Evolutionary conservation across 345 rosid genomes (phyloP).

Genomic region (Camelina neglecta): DNA sequence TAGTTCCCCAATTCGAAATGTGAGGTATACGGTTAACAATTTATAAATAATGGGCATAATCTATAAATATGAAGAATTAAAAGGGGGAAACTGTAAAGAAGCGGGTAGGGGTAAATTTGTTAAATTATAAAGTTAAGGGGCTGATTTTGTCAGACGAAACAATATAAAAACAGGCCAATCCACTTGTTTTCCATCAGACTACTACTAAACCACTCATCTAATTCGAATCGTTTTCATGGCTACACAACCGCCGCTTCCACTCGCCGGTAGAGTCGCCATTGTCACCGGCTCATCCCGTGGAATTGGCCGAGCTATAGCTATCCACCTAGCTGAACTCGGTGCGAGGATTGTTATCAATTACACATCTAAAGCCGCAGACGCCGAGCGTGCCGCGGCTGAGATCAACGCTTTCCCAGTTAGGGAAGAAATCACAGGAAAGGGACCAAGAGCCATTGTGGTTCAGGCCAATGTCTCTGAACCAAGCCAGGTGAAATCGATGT

Average conservation of each 20-base stretch:
- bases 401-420: conserved; percentile 49
- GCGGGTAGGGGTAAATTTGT: background rate
- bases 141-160: background rate
- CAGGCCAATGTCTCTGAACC: conserved; percentile 65
- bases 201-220: too few species aligned
- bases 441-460: conserved; percentile 51
- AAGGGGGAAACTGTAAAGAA: background rate
- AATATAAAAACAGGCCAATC: background rate
- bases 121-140: background rate
- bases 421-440: conserved; percentile 31
- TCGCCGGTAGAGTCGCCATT: conserved; percentile 63
- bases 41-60: too few species aligned
- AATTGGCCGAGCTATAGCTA: conserved; percentile 64
- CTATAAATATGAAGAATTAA: background rate
- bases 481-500: conserved; percentile 61
- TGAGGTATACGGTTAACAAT: too few species aligned
- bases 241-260: conserved; percentile 39
- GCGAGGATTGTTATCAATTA: conserved; percentile 62
- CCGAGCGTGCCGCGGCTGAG: conserved; percentile 55
- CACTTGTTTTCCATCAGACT: too few species aligned
- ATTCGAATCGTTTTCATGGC: conserved; percentile 10
- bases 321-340: conserved; percentile 69
- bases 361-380: conserved; percentile 55
- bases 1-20: too few species aligned
- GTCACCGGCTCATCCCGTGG: conserved; percentile 77